Evolutionary conservation across 2,329 filamentous ascomycete genomes (phyloP).

Genomic region (Calycina herbarum): DNA sequence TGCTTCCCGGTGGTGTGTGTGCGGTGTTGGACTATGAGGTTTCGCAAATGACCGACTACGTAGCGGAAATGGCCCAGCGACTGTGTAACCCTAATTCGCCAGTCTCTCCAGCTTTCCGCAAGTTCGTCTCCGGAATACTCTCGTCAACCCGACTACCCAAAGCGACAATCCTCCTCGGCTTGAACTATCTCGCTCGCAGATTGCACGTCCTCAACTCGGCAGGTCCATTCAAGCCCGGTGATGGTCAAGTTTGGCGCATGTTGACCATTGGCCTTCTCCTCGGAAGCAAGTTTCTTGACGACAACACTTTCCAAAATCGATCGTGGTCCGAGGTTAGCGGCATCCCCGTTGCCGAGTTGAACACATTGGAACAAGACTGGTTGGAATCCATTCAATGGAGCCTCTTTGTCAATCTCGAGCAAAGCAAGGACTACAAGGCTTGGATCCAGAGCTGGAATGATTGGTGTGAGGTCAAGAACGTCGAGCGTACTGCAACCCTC

Average conservation of each 20-base stretch:
- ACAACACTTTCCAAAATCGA: slow-evolving; percentile 78
- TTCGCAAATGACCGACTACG: slow-evolving; percentile 75
- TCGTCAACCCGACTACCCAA: slow-evolving; percentile 71
- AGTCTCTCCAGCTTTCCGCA: slow-evolving; percentile 65
- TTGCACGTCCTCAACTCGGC: slow-evolving; percentile 57
- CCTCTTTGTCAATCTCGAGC: slow-evolving; percentile 66
- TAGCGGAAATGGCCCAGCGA: slow-evolving; percentile 69
- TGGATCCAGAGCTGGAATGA: slow-evolving; percentile 68
- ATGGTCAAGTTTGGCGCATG: slow-evolving; percentile 66
- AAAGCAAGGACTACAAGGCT: slow-evolving; percentile 60
- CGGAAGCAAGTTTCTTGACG: slow-evolving; percentile 75
- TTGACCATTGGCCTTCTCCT: slow-evolving; percentile 68
- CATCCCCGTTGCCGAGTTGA: slow-evolving; percentile 67
- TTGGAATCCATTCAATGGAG: slow-evolving; percentile 66
- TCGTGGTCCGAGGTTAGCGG: slow-evolving; percentile 77
- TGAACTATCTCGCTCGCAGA: slow-evolving; percentile 67
- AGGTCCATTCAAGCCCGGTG: slow-evolving; percentile 41
- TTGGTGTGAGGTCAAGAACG: slow-evolving; percentile 51
- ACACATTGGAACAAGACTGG: slow-evolving; percentile 69
- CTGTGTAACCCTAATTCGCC: slow-evolving; percentile 62
- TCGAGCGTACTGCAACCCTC: slow-evolving; percentile 37
- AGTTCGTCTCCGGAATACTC: slow-evolving; percentile 72
- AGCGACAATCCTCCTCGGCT: slow-evolving; percentile 68
- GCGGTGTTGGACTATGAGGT: slow-evolving; percentile 76
- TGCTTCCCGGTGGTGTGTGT: slow-evolving; percentile 61